A percentile compares a stretch with the other conserved stretches of the same genome.
These are phyloP conservation scores for Castanea sativa DNA, from an alignment of 306 rosid species.

Conservation along the genomic window DNA sequence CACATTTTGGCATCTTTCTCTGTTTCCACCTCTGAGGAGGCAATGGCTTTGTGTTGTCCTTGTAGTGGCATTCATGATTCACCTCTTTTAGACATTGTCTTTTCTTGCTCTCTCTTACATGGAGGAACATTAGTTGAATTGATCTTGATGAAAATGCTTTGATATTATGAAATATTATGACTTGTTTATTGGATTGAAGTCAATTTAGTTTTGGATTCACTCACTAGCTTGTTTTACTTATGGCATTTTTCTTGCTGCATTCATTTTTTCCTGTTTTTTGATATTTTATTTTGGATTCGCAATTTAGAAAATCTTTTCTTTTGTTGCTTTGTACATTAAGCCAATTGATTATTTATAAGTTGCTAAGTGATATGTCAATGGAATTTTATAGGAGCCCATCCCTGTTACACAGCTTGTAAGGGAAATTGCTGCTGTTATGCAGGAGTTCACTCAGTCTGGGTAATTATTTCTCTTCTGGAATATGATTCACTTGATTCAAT, in stretches of 20 bases:
- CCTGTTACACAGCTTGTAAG: slow-evolving; percentile 96
- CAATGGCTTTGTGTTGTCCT: not conserved
- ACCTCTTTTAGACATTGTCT: not conserved
- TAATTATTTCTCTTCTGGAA: slow-evolving; percentile 30
- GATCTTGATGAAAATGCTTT: not conserved
- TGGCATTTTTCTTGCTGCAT: too few species aligned
- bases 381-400: slow-evolving; percentile 68
- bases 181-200: too few species aligned
- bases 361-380: not conserved
- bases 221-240: too few species aligned
- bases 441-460: slow-evolving; percentile 99
- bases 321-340: too few species aligned
- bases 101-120: too few species aligned
- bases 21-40: not conserved
- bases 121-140: not conserved
- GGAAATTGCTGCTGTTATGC: slow-evolving; percentile 98
- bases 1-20: not conserved
- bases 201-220: too few species aligned
- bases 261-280: not conserved
- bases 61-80: slow-evolving; percentile 1
- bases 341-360: too few species aligned
- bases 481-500: slow-evolving; percentile 1
- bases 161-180: not conserved
- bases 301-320: too few species aligned
- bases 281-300: not conserved